Base-by-base conservation (phyloP, 2,329 filamentous ascomycete genomes). In the Aureobasidium subglaciale region DNA sequence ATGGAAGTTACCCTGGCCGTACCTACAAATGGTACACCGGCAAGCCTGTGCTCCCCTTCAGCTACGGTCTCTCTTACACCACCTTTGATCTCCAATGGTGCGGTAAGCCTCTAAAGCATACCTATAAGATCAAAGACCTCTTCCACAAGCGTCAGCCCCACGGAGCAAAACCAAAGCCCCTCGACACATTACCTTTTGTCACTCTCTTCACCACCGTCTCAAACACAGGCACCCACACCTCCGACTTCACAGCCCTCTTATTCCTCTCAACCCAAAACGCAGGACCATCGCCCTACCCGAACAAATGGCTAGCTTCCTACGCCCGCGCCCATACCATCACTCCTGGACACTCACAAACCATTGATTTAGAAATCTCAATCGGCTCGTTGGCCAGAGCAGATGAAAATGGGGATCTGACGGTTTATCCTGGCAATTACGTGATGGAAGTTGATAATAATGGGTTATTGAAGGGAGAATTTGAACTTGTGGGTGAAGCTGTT, bases 1-100 rank as follows among this genome's bases (percentile, higher is more conserved):
- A 71, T 52, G 62, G 55, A 20, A 63, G 59, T 13, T 75, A 71
- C 40, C 78, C 79, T 0, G 79, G 80, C 13, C 70, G 80, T 4
- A 84, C 81, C 0, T 83, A 84, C 60, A 76, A 74, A 59, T 84
- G 80, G 80, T 84, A 79, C 63, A 70, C 71, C 3, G 71, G 72
- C 30, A 68, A 69, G 18, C 71, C 76, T 0, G 71, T 81, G 1
- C 73, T 77, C 42, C 73, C 74, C 0, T 84, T 83, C 56, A 81
- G 80, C 1, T 72, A 72, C 56, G 81, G 81, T 0, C 61, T 83
- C 56, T 79, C 83, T 61, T 84, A 83, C 67, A 84, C 80, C 2
- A 78, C 66, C 27, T 83, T 84, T 66, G 71, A 73, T 18, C 7
- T 64, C 59, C 32, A 55, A 15, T 52, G 53, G 48, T 49, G 57